Evolutionary conservation across 257 asterid species (phyloP), one percentile per base, ranked within the genome.

Genomic region (Fraxinus quadrangulata): DNA sequence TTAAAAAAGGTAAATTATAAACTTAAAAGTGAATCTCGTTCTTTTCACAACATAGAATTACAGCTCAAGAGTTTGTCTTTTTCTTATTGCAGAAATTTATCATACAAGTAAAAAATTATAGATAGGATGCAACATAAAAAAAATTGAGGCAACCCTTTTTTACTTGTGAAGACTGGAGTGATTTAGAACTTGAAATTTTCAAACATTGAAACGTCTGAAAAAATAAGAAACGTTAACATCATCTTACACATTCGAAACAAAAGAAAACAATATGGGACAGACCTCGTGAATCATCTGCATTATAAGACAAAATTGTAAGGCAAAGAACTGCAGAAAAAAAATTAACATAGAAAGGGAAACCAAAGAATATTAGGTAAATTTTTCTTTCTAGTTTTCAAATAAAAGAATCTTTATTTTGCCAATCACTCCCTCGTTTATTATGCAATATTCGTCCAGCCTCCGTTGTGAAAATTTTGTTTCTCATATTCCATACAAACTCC

Each of bases 1-100:
- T 36, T 24, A 23, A n/a, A n/a, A 21, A 16, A 72, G 0, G 37
- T n/a, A 68, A 47, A 30, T 49, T 45, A 45, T 45, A 71, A 75
- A 78, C 72, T 75, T 74, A 74, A 78, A 77, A 81, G 85, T 31
- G 76, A 73, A 72, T 71, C 81, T 82, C 69, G 82, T 70, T 23
- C 70, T 65, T 17, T 61, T 36, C 42, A 40, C 24, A 71, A 63
- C 30, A 19, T 28, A 28, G 45, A 42, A 5, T 77, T 70, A 51
- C 85, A 82, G 79, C 83, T 77, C 67, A 73, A 71, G 21, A 33
- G 33, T 30, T 36, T 11, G 75, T 66, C 8, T 16, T 17, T 19
- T 67, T 68, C 61, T 54, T 77, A 42, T 19, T 56, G 24, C 34
- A 71, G 72, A 68, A 78, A 47, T 71, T 70, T 75, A 66, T 71